Evolutionary conservation across 192 early-diverging fungal genomes (phyloP), one percentile per base, ranked within the genome.

Genomic region (Thoreauomyces humboldtii): DNA sequence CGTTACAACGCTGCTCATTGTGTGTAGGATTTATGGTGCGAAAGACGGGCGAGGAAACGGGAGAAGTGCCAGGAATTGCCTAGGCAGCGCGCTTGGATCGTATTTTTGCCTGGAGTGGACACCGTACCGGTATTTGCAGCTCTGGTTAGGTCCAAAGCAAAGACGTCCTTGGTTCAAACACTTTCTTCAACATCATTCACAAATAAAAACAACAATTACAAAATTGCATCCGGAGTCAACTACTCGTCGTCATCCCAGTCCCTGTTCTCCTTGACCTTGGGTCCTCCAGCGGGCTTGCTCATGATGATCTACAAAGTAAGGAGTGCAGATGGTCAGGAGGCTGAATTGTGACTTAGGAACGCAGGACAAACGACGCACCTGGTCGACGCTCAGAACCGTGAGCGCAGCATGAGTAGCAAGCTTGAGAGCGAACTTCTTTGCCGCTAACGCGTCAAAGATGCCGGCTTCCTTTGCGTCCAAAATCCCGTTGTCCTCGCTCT

Each of bases 231-330:
- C 44, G 4, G 14, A 12, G 4, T 2, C 50, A 52, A 52, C 29
- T 15, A 52, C 27, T 28, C 50, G 50, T 88, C 89, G 73, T 93
- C 88, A 73, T 95, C 93, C 93, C 91, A 92, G 83, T 93, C 81
- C 61, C 82, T 78, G 68, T 88, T 82, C 78, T 92, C 78, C 88
- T 93, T 90, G 66, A 89, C 75, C 55, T 83, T 76, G 82, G 89
- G 96, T 7, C 96, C 96, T 56, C 96, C 96, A 19, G 96, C 94
- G 38, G 88, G 91, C 80, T 96, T 96, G 56, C 89, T 91, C 96
- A 98, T 98, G 77, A 98, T 95, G 71, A 98, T 93, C 89, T 88
- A 24, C 0, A 61, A 24, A 32, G 33, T 46, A 42, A 65, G 7
- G 47, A n/a, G n/a, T n/a, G n/a, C n/a, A n/a, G n/a, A n/a, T 22